Evolutionary conservation across 495 filamentous ascomycete species (phyloP), one percentile per base, ranked within the genome.

Genomic region (Wilcoxina mikolae): DNA sequence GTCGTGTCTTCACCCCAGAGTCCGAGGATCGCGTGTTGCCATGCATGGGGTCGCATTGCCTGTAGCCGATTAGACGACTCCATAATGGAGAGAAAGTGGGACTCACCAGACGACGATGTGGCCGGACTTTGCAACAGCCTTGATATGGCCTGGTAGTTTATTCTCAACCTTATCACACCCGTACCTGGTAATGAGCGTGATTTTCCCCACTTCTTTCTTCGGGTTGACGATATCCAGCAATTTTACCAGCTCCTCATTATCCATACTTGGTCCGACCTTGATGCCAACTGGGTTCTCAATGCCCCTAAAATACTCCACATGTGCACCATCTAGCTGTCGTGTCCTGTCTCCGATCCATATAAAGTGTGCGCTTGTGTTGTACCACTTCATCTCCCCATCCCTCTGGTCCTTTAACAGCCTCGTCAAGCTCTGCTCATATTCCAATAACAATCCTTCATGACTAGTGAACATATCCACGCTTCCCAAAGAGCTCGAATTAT

Each of bases 301-400:
- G 31, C 91, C 91, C 31, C 91, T 84, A 76, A 98, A 94, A 73
- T 87, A 98, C 71, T 98, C 91, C 55, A 98, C 80, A 69, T 98
- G 91, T 0, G 85, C 93, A 56, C 86, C 84, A 69, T 87, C 80
- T 24, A 95, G 74, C 64, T 95, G 90, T 27, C 91, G 80, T 1
- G 91, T 98, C 52, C 91, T 84, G 68, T 98, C 91, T 25, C 91
- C 91, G 64, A 98, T 90, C 91, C 91, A 98, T 62, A 98, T 74
- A 72, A 98, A 95, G 68, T 96, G 93, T 0, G 85, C 84, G n/a
- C 85, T 91, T 0, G 91, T 96, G 66, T 91, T 78, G 70, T 84
- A 94, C 73, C 79, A 88, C 61, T 54, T 63, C 11, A 24, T 31
- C 9, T 51, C 49, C 25, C 39, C 56, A 56, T 50, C 59, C 25